Evolutionary conservation across 2,329 filamentous ascomycete genomes (phyloP), one percentile per base, ranked within the genome.

Genomic region (Cladophialophora exuberans): DNA sequence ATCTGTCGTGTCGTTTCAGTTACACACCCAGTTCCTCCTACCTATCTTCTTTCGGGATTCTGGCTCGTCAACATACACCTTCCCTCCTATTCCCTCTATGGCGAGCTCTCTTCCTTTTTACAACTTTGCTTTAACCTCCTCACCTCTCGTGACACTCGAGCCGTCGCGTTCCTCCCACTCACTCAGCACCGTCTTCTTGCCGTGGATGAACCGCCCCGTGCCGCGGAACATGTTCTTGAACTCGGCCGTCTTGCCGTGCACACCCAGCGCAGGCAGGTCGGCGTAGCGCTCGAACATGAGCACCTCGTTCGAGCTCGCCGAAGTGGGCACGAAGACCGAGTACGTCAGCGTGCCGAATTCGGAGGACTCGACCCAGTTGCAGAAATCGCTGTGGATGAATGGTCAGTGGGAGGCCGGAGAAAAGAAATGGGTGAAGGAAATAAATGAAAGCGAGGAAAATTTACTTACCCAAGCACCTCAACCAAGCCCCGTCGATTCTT

Each of bases 171-270:
- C 61, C 35, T 54, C 50, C 45, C 47, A 63, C 47, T 63, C 59
- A 35, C 43, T 54, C 30, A 63, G 41, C 15, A 57, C 42, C 3
- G 60, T 62, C 46, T 62, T 57, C 42, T 47, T 58, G 4, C 46
- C 53, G 25, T 62, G 54, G 17, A 62, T 55, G 45, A 56, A 51
- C 1, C 54, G 51, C 11, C 52, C 54, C 6, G 59, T 60, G 6
- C 45, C 59, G 45, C 55, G 60, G 43, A 60, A 62, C 61, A 63
- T 63, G n/a, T 51, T 50, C 52, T 58, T 56, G 50, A 63, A 63
- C 39, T 62, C 48, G 25, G 57, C 52, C 2, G 59, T 55, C 36
- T 59, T 60, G 13, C 59, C 57, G 36, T 63, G 61, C 36, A 49
- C 58, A 11, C 48, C 57, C 17, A 63, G 18, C 15, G 61, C 57